Percentiles rank a stretch among this genome's conserved stretches.
phyloP scores from a whole-genome alignment of 805 yeast species.

The Metschnikowia cerradonensis region DNA sequence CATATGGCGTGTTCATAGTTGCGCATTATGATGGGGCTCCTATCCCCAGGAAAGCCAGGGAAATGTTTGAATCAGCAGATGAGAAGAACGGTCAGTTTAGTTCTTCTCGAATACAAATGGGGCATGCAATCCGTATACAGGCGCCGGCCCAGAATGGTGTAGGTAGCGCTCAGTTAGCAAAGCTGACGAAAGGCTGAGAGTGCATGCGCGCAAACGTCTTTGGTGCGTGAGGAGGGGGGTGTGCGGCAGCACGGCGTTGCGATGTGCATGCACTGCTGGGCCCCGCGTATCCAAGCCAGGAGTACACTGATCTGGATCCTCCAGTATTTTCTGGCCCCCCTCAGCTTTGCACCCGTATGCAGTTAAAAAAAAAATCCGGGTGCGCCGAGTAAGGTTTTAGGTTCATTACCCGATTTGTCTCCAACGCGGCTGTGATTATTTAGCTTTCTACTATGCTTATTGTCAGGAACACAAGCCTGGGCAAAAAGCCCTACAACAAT shows the following conservation, averaged over 20 bases:
- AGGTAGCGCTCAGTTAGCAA: background rate
- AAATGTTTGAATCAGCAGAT: background rate
- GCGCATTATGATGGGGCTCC: background rate
- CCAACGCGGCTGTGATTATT: background rate
- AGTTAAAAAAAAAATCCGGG: background rate
- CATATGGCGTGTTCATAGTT: background rate
- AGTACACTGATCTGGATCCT: background rate
- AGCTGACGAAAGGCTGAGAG: background rate
- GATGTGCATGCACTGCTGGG: constrained; percentile 1
- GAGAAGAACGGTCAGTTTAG: background rate
- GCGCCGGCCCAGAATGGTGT: background rate
- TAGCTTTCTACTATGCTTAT: background rate
- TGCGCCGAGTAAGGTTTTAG: background rate
- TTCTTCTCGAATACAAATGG: background rate
- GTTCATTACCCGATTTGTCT: background rate
- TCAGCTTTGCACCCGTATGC: constrained; percentile 1
- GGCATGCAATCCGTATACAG: background rate
- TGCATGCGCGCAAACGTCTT: constrained; percentile 3
- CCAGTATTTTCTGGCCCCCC: background rate
- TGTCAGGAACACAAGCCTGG: background rate
- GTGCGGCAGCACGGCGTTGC: constrained; percentile 3
- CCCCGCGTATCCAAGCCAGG: background rate
- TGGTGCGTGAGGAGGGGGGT: background rate
- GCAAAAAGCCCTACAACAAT: too few relatives aligned
- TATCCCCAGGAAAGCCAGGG: background rate